Evolutionary conservation across 495 filamentous ascomycete genomes (phyloP), one percentile per base, ranked within the genome.

Genomic region (Xylaria venustula): DNA sequence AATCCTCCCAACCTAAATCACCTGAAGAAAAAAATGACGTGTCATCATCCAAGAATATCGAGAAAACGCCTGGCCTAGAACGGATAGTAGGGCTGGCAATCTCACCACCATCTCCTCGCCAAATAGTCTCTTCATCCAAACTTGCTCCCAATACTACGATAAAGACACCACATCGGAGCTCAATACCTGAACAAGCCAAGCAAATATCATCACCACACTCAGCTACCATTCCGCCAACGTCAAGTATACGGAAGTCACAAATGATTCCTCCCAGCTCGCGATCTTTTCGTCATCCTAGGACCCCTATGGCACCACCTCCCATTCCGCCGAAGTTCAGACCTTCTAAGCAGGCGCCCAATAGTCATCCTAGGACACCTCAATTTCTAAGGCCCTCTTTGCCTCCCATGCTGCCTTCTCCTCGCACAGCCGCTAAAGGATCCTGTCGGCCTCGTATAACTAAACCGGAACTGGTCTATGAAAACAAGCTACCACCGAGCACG

Each of bases 401-500:
- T 11, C 60, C 58, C 34, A 30, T 32, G n/a, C 55, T 58, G 15
- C 53, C 53, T 11, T 20, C 54, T 30, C 44, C 54, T 42, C 37
- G 51, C 7, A 54, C 22, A 12, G 12, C 40, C 17, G 3, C 9
- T 45, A 9, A 25, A 15, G 53, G 25, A 1, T 20, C 37, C 40
- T 26, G 9, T 25, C 17, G 40, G 32, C 32, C 53, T 45, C 40
- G 11, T 3, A 23, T 28, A 0, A 15, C 40, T 3, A 46, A 26
- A 5, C 40, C 26, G 22, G 45, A 37, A n/a, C 17, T 14, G 54
- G 32, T 11, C 32, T 44, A 12, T 28, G 51, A 48, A n/a, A 46
- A 58, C 15, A 17, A 51, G 8, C 73, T 34, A 17, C 74, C 75
- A 1, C 68, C 71, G 7, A 75, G 71, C 54, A 81, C 80, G 0